Conservation (phyloP, 176 grass and related monocot genomes). For the Lolium rigidum region DNA sequence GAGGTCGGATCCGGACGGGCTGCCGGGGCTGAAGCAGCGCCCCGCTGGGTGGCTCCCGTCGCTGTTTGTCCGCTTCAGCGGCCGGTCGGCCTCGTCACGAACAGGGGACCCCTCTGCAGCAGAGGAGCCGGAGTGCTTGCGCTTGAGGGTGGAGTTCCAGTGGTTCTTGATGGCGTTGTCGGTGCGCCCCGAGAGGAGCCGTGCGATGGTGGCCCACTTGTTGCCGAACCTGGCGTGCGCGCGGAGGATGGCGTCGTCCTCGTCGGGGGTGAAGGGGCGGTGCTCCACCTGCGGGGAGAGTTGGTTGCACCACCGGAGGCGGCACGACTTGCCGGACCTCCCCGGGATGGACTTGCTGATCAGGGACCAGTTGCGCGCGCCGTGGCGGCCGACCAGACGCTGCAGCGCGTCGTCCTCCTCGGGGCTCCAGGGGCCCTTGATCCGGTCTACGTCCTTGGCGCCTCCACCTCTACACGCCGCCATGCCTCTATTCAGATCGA, state of each 20-base stretch:
- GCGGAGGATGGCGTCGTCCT: conserved; percentile 89
- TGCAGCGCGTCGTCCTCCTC: conserved; percentile 97
- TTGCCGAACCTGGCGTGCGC: conserved; percentile 79
- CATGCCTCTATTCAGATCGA: neutral
- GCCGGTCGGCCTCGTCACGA: conserved; percentile 38
- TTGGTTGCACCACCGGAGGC: no score
- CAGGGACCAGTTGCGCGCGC: conserved; percentile 86
- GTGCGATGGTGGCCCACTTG: conserved; percentile 97
- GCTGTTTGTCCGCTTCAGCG: conserved; percentile 74
- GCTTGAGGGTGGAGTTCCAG: conserved; percentile 98
- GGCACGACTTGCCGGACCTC: conserved; percentile 66
- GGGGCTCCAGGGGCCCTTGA: conserved; percentile 97
- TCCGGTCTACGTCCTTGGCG: conserved; percentile 70
- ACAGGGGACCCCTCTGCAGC: neutral
- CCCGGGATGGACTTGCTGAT: conserved; percentile 91
- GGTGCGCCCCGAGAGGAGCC: conserved; percentile 78
- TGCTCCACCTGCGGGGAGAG: no score
- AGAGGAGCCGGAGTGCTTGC: conserved; percentile 25
- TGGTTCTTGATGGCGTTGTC: conserved; percentile 99
- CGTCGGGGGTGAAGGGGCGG: conserved; percentile 70
- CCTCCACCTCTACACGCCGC: conserved; percentile 13
- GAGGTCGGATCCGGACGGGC: conserved; percentile 74
- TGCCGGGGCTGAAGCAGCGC: conserved; percentile 62
- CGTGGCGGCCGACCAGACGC: conserved; percentile 66
- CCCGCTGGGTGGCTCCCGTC: conserved; percentile 37